phyloP scores from a whole-genome alignment of 2,329 filamentous ascomycete genomes.

The Seiridium cupressi region DNA sequence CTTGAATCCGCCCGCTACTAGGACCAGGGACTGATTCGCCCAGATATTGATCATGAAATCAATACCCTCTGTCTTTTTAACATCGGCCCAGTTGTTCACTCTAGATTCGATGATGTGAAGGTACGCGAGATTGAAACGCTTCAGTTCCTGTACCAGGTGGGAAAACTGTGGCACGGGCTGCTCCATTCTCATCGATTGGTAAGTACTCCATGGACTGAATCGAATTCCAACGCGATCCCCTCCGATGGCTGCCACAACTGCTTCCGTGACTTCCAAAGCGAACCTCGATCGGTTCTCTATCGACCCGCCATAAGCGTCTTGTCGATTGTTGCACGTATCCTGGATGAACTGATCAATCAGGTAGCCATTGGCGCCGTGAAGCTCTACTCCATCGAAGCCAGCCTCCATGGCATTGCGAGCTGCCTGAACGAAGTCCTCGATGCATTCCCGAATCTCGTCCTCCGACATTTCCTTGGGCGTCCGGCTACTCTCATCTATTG shows the following conservation, averaged over 20 bases:
- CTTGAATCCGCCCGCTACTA: conserved; percentile 49
- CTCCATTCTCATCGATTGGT: conserved; percentile 55
- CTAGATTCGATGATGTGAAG: conserved; percentile 56
- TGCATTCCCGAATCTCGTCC: conserved; percentile 12
- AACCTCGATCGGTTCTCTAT: conserved; percentile 54
- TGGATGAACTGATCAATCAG: conserved; percentile 56
- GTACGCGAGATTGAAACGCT: conserved; percentile 52
- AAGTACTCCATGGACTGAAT: conserved; percentile 49
- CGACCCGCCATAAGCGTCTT: conserved; percentile 52
- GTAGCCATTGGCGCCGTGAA: conserved; percentile 40
- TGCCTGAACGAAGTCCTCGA: conserved; percentile 16
- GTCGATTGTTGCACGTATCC: conserved; percentile 50
- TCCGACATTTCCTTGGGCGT: conserved; percentile 24
- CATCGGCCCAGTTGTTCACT: conserved; percentile 24
- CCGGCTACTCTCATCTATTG: conserved; percentile 1
- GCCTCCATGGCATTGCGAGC: conserved; percentile 10
- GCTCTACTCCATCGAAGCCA: conserved; percentile 17
- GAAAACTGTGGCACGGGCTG: conserved; percentile 57
- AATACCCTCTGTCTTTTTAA: conserved; percentile 16
- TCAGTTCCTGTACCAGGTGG: conserved; percentile 48
- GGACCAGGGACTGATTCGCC: conserved; percentile 30
- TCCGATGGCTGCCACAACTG: conserved; percentile 48
- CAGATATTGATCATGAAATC: conserved; percentile 20
- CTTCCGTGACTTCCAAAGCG: conserved; percentile 48
- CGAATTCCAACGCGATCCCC: conserved; percentile 46